A percentile compares a stretch with the other conserved stretches of the same genome.
These are phyloP conservation scores for Fomitopsis palustris DNA, from an alignment of 1,284 basidiomycete species.

Conservation along the genomic window DNA sequence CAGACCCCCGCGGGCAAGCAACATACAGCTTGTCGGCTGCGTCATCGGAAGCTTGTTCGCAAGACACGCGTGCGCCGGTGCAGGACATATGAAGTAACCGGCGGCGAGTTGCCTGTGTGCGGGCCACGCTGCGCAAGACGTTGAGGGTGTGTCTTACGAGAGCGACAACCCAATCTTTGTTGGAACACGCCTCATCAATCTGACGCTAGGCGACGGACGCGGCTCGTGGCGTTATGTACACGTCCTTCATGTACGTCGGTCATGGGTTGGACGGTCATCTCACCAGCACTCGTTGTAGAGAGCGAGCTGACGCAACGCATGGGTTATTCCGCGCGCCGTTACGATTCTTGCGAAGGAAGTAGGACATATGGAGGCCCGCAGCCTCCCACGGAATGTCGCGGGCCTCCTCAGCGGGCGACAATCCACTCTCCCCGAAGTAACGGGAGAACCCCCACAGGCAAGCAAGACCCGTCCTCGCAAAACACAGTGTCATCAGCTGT, in stretches of 20 bases:
- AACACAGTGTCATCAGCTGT: slow-evolving; percentile 12
- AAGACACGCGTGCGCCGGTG: neutral
- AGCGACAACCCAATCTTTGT: neutral
- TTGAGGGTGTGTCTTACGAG: neutral
- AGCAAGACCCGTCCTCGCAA: slow-evolving; percentile 10
- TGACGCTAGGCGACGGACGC: neutral
- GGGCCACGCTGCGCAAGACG: neutral
- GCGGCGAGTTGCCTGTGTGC: neutral
- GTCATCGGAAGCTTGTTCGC: neutral
- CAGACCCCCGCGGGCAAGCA: neutral
- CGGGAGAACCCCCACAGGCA: slow-evolving; percentile 11
- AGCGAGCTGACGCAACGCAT: neutral
- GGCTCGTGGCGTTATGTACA: slow-evolving; percentile 1
- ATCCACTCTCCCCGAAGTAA: slow-evolving; percentile 7
- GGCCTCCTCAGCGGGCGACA: neutral
- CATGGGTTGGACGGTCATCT: slow-evolving; percentile 5
- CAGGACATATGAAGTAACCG: neutral
- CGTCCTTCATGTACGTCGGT: slow-evolving; percentile 1
- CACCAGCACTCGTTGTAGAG: neutral
- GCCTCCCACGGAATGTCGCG: slow-evolving; percentile 1
- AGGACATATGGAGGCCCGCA: neutral
- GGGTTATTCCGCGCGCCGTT: neutral
- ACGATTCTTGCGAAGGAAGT: neutral
- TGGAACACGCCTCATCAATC: neutral
- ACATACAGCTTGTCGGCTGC: neutral